Percentiles rank a stretch among this genome's conserved stretches.
Conservation (phyloP, 139 green algal genomes). For the Coelastrella sp. region DNA sequence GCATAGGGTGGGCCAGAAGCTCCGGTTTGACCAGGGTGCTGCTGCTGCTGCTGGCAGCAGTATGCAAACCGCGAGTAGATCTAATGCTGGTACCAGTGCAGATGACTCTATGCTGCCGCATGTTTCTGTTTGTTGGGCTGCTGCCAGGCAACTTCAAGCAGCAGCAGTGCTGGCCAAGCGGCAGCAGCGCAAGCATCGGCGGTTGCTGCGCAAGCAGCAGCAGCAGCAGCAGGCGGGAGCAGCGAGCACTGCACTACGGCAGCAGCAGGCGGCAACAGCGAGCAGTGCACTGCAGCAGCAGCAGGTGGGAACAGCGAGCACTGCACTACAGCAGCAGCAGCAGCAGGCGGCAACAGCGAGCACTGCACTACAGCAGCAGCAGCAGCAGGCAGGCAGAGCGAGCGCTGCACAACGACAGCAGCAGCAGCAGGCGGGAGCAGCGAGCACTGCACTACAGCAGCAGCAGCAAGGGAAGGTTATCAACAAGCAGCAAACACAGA, state of each 20-base stretch:
- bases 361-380: no score
- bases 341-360: neutral
- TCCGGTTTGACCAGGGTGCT: neutral
- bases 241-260: neutral
- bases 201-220: neutral
- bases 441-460: neutral
- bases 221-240: neutral
- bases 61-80: neutral
- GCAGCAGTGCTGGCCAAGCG: slow-evolving; percentile 2
- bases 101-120: neutral
- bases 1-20: slow-evolving; percentile 17
- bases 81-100: neutral
- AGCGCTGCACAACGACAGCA: slow-evolving; percentile 12
- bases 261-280: no score
- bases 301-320: no score
- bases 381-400: no score
- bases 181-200: neutral
- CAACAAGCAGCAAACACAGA: neutral
- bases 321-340: no score
- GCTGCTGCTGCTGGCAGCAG: neutral
- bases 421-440: neutral
- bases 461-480: neutral
- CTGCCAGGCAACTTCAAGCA: neutral
- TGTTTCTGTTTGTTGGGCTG: neutral
- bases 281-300: no score